Evolutionary conservation across 352 stramenopile genomes (phyloP).

Genomic region (Globisporangium nodosum): DNA sequence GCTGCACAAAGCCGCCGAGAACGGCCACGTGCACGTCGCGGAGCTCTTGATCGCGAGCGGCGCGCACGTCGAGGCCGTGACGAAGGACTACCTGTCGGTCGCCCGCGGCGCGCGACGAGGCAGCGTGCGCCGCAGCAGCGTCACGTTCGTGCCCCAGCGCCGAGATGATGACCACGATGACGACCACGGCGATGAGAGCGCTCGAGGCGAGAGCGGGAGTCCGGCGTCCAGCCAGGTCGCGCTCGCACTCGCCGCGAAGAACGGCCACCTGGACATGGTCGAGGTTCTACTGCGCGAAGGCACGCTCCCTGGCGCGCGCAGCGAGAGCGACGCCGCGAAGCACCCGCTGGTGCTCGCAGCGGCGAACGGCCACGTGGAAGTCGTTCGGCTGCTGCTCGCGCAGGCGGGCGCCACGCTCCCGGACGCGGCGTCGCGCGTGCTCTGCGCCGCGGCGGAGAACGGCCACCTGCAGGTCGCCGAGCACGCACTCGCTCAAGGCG

Average conservation of each 20-base stretch:
- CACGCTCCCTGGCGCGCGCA: conserved; percentile 1
- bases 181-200: conserved; percentile 1
- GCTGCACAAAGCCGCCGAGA: conserved; percentile 47
- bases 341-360: conserved; percentile 42
- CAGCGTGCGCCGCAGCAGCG: conserved; percentile 8
- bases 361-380: conserved; percentile 35
- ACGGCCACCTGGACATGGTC: conserved; percentile 48
- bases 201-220: conserved; percentile 18
- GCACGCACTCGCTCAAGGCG: conserved; percentile 34
- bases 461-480: conserved; percentile 50
- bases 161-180: not conserved
- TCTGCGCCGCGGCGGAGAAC: conserved; percentile 39
- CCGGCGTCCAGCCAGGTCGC: conserved; percentile 25
- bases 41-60: conserved; percentile 42
- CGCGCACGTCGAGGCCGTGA: conserved; percentile 54
- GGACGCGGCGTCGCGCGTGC: conserved; percentile 30
- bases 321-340: conserved; percentile 14
- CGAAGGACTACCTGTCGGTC: conserved; percentile 38
- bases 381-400: conserved; percentile 36
- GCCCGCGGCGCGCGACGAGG: conserved; percentile 13
- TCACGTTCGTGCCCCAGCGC: conserved; percentile 8
- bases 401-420: conserved; percentile 28
- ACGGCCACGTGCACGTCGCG: conserved; percentile 41
- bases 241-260: conserved; percentile 42
- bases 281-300: conserved; percentile 28